Percentiles rank a stretch among this genome's conserved stretches.
Evolutionary conservation across 345 rosid species (phyloP).

Genomic region (Streptanthus diversifolius): DNA sequence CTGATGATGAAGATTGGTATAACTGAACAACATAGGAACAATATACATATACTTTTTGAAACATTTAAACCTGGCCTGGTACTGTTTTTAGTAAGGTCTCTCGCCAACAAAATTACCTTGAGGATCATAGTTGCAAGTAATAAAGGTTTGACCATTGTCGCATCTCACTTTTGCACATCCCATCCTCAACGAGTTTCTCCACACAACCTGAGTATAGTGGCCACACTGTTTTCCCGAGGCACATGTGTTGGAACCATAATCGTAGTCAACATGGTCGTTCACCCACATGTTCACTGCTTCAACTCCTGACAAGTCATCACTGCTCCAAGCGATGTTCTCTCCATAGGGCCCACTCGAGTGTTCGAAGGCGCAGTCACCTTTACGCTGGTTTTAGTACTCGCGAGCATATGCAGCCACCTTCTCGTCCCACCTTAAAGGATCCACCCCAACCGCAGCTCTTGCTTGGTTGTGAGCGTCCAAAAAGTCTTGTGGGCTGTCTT

Average conservation of each 20-base stretch:
- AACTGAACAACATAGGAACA: constrained; percentile 8
- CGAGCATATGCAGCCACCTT: constrained; percentile 43
- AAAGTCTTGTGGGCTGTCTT: constrained; percentile 43
- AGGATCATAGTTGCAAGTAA: constrained; percentile 59
- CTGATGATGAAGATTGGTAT: constrained; percentile 8
- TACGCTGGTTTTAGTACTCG: constrained; percentile 35
- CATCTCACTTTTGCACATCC: constrained; percentile 74
- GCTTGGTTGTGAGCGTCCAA: constrained; percentile 51
- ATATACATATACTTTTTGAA: not conserved
- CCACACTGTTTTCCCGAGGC: constrained; percentile 37
- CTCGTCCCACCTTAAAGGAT: constrained; percentile 45
- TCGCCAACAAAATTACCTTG: constrained; percentile 44
- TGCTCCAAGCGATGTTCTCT: constrained; percentile 56
- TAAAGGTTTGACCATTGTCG: constrained; percentile 43
- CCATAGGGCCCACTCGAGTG: constrained; percentile 55
- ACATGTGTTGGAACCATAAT: constrained; percentile 47
- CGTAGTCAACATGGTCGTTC: constrained; percentile 41
- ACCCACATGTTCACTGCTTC: constrained; percentile 58
- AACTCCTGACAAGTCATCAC: constrained; percentile 36
- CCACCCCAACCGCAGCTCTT: constrained; percentile 45
- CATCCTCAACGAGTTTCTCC: constrained; percentile 44
- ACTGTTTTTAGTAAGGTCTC: constrained; percentile 39
- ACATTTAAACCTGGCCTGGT: not conserved
- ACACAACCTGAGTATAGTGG: constrained; percentile 75
- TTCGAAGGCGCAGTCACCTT: constrained; percentile 39